Evolutionary conservation across 306 rosid species (phyloP).

Genomic region (Crotalaria pallida): DNA sequence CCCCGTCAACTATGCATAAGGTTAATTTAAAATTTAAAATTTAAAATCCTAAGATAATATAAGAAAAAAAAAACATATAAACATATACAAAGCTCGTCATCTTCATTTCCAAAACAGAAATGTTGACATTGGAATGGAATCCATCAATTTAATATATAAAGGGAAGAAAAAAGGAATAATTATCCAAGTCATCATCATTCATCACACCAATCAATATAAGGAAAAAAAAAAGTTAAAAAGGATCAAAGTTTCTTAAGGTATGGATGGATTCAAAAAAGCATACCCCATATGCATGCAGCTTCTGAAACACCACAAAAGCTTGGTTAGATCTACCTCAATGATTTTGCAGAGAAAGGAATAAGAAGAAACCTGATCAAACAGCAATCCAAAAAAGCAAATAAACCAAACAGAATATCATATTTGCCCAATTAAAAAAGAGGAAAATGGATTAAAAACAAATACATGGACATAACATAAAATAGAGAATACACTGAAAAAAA

Average conservation of each 20-base stretch:
- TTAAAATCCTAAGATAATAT: too few relatives aligned
- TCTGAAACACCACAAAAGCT: conserved; percentile 23
- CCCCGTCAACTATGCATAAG: too few relatives aligned
- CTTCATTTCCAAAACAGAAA: not conserved
- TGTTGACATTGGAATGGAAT: not conserved
- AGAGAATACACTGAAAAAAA: too few relatives aligned
- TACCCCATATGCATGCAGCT: conserved; percentile 51
- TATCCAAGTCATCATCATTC: conserved; percentile 16
- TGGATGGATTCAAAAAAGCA: conserved; percentile 33
- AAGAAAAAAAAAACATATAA: not conserved
- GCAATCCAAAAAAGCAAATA: conserved; percentile 19
- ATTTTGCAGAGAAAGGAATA: conserved; percentile 19
- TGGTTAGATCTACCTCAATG: conserved; percentile 24
- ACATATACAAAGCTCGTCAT: not conserved
- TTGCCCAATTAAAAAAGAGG: not conserved
- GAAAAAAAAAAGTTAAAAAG: conserved; percentile 9
- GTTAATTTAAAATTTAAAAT: too few relatives aligned
- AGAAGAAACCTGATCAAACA: conserved; percentile 13
- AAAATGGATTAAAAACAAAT: not conserved
- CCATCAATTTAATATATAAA: conserved; percentile 16
- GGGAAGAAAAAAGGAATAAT: not conserved
- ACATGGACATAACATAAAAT: too few relatives aligned
- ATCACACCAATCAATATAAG: not conserved
- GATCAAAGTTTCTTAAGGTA: not conserved
- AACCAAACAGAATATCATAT: not conserved